Evolutionary conservation across 192 early-diverging fungal species (phyloP).

Genomic region (Backusella circina): DNA sequence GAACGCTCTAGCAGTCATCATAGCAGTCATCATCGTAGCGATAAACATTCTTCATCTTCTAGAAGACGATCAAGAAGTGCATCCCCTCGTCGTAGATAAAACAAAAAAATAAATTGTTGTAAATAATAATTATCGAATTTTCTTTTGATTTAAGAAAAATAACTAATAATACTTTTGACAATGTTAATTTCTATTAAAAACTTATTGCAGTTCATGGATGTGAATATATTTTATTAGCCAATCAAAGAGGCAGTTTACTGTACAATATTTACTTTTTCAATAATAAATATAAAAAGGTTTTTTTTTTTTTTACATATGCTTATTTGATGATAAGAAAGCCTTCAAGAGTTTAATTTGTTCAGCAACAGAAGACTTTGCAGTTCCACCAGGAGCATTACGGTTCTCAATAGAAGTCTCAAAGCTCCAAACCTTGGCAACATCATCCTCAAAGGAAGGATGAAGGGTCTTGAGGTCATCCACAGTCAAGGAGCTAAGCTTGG

Average conservation of each 20-base stretch:
- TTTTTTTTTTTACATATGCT: not conserved
- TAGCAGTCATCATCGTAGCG: constrained; percentile 34
- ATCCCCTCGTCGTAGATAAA: not conserved
- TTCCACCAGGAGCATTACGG: constrained; percentile 86
- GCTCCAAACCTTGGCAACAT: constrained; percentile 84
- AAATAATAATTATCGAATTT: too few relatives aligned
- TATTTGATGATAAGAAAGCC: constrained; percentile 44
- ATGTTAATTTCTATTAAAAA: too few relatives aligned
- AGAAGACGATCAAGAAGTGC: constrained; percentile 3
- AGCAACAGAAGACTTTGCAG: constrained; percentile 70
- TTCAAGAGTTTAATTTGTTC: constrained; percentile 81
- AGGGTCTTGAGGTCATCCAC: constrained; percentile 80
- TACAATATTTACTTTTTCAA: not conserved
- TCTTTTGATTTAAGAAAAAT: too few relatives aligned
- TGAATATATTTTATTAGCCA: not conserved
- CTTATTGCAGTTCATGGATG: too few relatives aligned
- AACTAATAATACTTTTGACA: too few relatives aligned
- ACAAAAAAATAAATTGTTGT: not conserved
- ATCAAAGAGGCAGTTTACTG: not conserved
- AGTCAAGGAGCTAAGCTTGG: constrained; percentile 68
- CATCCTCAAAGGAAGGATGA: constrained; percentile 80
- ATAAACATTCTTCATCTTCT: constrained; percentile 6
- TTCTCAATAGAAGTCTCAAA: constrained; percentile 90
- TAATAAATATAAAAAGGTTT: not conserved
- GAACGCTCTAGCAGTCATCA: constrained; percentile 22